Evolutionary conservation across 2,329 filamentous ascomycete species (phyloP).

Genomic region (Torrubiella hemipterigena): DNA sequence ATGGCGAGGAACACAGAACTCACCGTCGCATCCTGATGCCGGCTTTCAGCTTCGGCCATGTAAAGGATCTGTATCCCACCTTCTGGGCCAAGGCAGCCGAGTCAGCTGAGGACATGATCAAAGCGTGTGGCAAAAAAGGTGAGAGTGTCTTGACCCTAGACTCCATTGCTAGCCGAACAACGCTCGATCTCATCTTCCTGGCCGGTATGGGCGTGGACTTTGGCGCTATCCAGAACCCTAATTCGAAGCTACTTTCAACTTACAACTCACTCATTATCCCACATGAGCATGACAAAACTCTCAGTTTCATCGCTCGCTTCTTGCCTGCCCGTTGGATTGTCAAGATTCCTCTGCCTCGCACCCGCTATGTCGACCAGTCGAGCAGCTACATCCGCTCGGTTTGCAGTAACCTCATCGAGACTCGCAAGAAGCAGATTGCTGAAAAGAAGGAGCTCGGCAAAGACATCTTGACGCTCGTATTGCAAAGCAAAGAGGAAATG

Average conservation of each 20-base stretch:
- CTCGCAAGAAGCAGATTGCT: too few relatives aligned
- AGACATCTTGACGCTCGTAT: constrained; percentile 72
- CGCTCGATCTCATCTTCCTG: constrained; percentile 64
- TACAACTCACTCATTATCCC: too few relatives aligned
- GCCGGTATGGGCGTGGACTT: constrained; percentile 65
- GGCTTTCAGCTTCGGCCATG: constrained; percentile 73
- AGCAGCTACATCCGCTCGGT: constrained; percentile 43
- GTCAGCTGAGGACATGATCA: constrained; percentile 35
- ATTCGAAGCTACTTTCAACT: too few relatives aligned
- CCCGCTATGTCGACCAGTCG: background rate
- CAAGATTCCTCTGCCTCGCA: background rate
- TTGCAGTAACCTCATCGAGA: constrained; percentile 55
- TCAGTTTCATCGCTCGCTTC: too few relatives aligned
- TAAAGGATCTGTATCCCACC: constrained; percentile 72
- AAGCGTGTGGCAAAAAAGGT: constrained; percentile 15
- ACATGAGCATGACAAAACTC: too few relatives aligned
- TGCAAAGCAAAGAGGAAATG: constrained; percentile 66
- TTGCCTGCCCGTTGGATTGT: too few relatives aligned
- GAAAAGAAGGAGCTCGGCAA: constrained; percentile 38
- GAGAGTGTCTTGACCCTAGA: too few relatives aligned
- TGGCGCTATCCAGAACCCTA: constrained; percentile 47
- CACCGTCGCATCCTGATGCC: constrained; percentile 72
- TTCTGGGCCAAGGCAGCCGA: constrained; percentile 73
- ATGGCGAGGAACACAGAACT: constrained; percentile 81
- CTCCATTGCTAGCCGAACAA: constrained; percentile 48